phyloP scores from a whole-genome alignment of 352 stramenopile species.

The Globisporangium spiculum region DNA sequence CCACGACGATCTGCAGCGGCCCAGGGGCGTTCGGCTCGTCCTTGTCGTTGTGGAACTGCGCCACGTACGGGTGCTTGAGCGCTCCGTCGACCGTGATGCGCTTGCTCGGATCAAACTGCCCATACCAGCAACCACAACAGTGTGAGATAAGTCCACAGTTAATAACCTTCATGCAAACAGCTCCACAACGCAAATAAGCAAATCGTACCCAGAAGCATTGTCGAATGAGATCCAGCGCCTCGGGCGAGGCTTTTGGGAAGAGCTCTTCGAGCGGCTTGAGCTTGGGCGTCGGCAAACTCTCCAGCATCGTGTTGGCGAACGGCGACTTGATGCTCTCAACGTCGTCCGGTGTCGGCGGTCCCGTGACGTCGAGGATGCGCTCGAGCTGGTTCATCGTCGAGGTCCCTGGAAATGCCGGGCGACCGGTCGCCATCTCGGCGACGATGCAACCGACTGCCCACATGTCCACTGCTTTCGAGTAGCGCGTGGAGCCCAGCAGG shows the following conservation, averaged over 20 bases:
- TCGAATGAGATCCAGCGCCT: constrained; percentile 89
- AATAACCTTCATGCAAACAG: no score
- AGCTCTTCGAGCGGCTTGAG: constrained; percentile 80
- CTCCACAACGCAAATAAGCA: background rate
- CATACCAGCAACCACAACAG: background rate
- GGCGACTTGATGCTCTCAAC: constrained; percentile 91
- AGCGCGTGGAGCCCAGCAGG: constrained; percentile 90
- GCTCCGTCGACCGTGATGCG: constrained; percentile 84
- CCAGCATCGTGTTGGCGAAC: constrained; percentile 93
- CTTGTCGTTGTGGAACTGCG: constrained; percentile 95
- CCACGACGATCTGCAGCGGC: constrained; percentile 83
- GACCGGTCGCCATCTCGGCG: constrained; percentile 91
- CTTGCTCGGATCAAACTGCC: constrained; percentile 91
- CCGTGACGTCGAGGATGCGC: constrained; percentile 94
- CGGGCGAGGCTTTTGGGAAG: constrained; percentile 83
- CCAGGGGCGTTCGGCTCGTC: constrained; percentile 82
- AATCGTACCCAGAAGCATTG: constrained; percentile 77
- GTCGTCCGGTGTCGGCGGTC: constrained; percentile 85
- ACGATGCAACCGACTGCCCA: constrained; percentile 94
- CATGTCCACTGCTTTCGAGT: constrained; percentile 93
- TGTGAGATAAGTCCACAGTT: background rate
- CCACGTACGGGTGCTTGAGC: constrained; percentile 92
- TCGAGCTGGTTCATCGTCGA: constrained; percentile 97
- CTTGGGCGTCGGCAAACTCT: constrained; percentile 81
- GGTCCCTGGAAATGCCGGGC: constrained; percentile 92